Percentiles rank a stretch among this genome's conserved stretches.
Conservation (phyloP, 2,329 filamentous ascomycete species). For the Cladophialophora carrionii region DNA sequence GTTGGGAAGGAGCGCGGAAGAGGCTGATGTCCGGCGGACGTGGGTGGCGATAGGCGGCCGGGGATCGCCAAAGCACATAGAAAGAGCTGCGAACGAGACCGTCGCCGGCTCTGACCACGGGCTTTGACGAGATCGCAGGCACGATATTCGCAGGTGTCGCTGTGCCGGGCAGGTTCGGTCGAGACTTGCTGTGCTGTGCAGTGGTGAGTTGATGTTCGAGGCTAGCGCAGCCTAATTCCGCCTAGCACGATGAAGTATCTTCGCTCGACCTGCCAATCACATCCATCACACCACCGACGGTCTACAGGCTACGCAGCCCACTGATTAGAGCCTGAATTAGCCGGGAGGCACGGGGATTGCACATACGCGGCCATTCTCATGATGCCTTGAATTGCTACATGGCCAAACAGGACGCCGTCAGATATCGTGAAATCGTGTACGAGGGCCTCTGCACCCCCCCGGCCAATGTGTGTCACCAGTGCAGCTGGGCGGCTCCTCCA, state of each 20-base stretch:
- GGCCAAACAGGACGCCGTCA: neutral
- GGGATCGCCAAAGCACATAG: conserved; percentile 25
- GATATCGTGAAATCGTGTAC: conserved; percentile 3
- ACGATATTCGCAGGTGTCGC: conserved; percentile 3
- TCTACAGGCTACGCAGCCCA: neutral
- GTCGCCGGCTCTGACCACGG: conserved; percentile 29
- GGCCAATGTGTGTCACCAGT: conserved; percentile 10
- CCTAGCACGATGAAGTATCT: conserved; percentile 9
- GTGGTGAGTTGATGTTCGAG: neutral
- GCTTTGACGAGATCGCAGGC: conserved; percentile 16
- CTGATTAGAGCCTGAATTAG: neutral
- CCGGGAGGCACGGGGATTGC: neutral
- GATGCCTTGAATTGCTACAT: neutral
- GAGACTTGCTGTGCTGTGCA: conserved; percentile 13
- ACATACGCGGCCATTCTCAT: neutral
- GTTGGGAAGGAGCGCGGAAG: conserved; percentile 19
- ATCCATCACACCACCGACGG: neutral
- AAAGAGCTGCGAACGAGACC: conserved; percentile 30
- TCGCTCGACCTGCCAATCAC: conserved; percentile 1
- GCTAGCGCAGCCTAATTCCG: conserved; percentile 10
- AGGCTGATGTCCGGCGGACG: conserved; percentile 17
- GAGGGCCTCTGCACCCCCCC: neutral
- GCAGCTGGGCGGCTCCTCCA: conserved; percentile 1
- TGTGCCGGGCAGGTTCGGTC: conserved; percentile 4
- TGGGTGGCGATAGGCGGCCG: conserved; percentile 21